Percentiles rank a stretch among this genome's conserved stretches.
Conservation (phyloP, 768 basidiomycete species). For the Tricholoma matsutake region DNA sequence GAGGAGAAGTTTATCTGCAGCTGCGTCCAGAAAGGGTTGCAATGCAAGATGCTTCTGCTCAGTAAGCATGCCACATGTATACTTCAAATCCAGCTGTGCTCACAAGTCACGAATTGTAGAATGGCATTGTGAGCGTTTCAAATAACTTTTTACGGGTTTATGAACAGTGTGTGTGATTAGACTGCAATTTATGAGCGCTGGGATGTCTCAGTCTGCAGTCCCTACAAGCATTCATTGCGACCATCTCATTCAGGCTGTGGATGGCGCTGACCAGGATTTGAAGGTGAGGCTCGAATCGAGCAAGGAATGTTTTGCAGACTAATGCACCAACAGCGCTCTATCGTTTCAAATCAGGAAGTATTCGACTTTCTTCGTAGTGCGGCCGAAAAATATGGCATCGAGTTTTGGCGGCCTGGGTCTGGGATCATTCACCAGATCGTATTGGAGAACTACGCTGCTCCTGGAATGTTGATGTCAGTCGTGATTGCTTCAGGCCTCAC, state of each 20-base stretch:
- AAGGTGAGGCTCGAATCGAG: slow-evolving; percentile 44
- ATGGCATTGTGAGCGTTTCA: slow-evolving; percentile 69
- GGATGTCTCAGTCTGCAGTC: slow-evolving; percentile 78
- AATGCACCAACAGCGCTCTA: slow-evolving; percentile 55
- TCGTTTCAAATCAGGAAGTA: slow-evolving; percentile 90
- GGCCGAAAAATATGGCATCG: slow-evolving; percentile 87
- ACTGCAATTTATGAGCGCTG: slow-evolving; percentile 98
- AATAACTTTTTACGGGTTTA: slow-evolving; percentile 6
- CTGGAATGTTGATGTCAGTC: slow-evolving; percentile 84
- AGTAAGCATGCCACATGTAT: slow-evolving; percentile 48
- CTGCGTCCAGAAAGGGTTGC: slow-evolving; percentile 91
- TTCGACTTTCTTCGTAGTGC: slow-evolving; percentile 97
- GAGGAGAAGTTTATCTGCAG: slow-evolving; percentile 89
- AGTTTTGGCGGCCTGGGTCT: slow-evolving; percentile 97
- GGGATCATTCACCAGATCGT: slow-evolving; percentile 98
- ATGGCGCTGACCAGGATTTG: slow-evolving; percentile 84
- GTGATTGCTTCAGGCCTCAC: neutral
- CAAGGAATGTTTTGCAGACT: neutral
- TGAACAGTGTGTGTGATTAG: slow-evolving; percentile 32
- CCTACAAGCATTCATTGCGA: slow-evolving; percentile 96
- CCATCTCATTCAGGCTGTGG: slow-evolving; percentile 92
- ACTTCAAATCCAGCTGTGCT: slow-evolving; percentile 7
- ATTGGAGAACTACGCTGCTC: slow-evolving; percentile 95
- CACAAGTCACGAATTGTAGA: slow-evolving; percentile 33
- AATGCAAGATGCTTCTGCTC: slow-evolving; percentile 93